Evolutionary conservation across 441 rosid species (phyloP).

Genomic region (Pelargonium myrrhifolium): DNA sequence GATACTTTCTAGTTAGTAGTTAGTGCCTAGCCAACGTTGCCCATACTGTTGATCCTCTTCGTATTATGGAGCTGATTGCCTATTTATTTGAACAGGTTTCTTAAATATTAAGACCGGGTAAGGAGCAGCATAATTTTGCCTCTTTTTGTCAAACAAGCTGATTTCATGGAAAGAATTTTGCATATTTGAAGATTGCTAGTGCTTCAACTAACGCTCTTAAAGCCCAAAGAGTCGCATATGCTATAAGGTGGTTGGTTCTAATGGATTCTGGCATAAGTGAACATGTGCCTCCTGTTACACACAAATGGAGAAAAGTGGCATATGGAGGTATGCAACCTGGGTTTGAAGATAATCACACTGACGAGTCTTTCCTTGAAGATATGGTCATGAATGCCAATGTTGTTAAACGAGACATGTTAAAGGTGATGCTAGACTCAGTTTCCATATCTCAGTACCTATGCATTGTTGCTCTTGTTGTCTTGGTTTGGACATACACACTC

Average conservation of each 20-base stretch:
- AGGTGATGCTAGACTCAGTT: constrained; percentile 75
- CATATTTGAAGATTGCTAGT: background rate
- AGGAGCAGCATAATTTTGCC: too few species aligned
- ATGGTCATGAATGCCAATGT: constrained; percentile 88
- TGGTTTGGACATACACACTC: constrained; percentile 75
- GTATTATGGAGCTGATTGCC: too few species aligned
- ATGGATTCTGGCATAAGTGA: constrained; percentile 24
- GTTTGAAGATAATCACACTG: constrained; percentile 75
- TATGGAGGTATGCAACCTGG: constrained; percentile 89
- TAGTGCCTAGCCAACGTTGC: too few species aligned
- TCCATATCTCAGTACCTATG: constrained; percentile 71
- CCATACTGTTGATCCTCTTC: too few species aligned
- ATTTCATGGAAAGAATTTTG: too few species aligned
- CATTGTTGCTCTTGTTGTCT: constrained; percentile 62
- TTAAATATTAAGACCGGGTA: too few species aligned
- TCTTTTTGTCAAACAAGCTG: too few species aligned
- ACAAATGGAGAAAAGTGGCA: constrained; percentile 74
- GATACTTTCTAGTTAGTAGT: too few species aligned
- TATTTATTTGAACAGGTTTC: too few species aligned
- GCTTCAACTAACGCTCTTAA: background rate
- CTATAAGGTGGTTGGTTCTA: constrained; percentile 8
- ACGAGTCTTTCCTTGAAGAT: constrained; percentile 64
- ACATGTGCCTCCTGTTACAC: constrained; percentile 17
- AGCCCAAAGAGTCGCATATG: constrained; percentile 1
- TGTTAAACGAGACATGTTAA: constrained; percentile 55